phyloP scores from a whole-genome alignment of 176 grass and related monocot species.

The Tillandsia leiboldiana region DNA sequence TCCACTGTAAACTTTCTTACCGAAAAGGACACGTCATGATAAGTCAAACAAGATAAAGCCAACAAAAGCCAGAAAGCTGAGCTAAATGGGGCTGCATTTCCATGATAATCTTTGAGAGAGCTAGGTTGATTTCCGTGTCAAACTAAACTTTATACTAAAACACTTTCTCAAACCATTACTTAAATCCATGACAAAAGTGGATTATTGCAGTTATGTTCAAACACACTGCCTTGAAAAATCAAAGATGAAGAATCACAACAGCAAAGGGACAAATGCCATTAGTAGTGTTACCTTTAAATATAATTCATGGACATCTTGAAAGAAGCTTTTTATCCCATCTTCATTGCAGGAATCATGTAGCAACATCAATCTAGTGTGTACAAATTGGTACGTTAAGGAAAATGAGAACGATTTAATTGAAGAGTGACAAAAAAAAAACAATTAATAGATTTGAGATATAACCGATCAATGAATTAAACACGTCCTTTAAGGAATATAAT shows the following conservation, averaged over 20 bases:
- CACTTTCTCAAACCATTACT: neutral
- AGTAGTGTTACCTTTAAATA: constrained; percentile 65
- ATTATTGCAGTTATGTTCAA: no score
- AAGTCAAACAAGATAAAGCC: no score
- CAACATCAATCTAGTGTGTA: constrained; percentile 90
- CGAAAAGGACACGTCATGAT: no score
- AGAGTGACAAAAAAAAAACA: neutral
- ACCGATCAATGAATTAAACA: neutral
- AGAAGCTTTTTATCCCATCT: constrained; percentile 78
- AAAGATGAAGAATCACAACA: neutral
- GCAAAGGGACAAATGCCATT: neutral
- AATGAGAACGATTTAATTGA: neutral
- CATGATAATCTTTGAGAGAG: no score
- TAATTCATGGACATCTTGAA: constrained; percentile 83
- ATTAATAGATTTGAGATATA: neutral
- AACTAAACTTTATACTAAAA: neutral
- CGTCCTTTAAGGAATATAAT: neutral
- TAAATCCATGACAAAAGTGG: no score
- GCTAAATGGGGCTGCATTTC: no score
- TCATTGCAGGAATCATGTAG: constrained; percentile 69
- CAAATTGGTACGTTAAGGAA: constrained; percentile 26
- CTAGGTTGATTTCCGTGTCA: no score
- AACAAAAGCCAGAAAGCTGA: no score
- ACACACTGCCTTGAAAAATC: neutral
- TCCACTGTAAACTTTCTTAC: no score